Conservation (phyloP, 164 flowering plant genomes). For the Malania oleifera region DNA sequence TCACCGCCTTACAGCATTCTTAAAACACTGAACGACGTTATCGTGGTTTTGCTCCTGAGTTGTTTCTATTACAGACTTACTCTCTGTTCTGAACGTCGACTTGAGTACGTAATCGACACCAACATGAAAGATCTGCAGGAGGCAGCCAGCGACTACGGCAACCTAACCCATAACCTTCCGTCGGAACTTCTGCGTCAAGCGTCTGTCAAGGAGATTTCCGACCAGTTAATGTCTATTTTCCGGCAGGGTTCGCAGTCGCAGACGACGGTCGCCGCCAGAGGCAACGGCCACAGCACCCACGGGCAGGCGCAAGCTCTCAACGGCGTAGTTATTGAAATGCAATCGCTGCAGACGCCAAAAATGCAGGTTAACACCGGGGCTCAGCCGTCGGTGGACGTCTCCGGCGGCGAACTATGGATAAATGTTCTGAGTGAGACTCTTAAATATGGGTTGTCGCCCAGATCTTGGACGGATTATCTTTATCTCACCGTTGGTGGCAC, state of each 20-base stretch:
- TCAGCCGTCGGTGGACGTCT: constrained; percentile 65
- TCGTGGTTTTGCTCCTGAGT: constrained; percentile 40
- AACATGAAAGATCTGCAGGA: constrained; percentile 24
- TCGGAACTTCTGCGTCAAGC: constrained; percentile 60
- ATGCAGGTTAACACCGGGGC: constrained; percentile 40
- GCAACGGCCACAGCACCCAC: constrained; percentile 81
- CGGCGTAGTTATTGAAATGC: constrained; percentile 82
- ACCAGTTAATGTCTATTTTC: constrained; percentile 43
- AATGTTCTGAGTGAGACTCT: constrained; percentile 71
- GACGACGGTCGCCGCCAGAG: constrained; percentile 82
- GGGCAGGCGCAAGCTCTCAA: constrained; percentile 76
- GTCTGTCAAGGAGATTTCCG: constrained; percentile 60
- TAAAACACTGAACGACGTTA: constrained; percentile 19
- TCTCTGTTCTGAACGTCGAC: constrained; percentile 32
- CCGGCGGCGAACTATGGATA: constrained; percentile 88
- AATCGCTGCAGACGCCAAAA: constrained; percentile 38
- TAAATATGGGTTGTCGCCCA: constrained; percentile 75
- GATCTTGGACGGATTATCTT: constrained; percentile 97
- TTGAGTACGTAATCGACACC: constrained; percentile 9
- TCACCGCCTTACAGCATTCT: constrained; percentile 22
- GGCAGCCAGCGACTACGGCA: constrained; percentile 83
- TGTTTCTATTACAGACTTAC: constrained; percentile 28
- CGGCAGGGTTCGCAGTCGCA: constrained; percentile 44
- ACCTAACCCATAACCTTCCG: constrained; percentile 50
- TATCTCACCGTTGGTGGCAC: constrained; percentile 91